phyloP scores from a whole-genome alignment of 805 yeast genomes.

The Yamadazyma paraphyllophila region DNA sequence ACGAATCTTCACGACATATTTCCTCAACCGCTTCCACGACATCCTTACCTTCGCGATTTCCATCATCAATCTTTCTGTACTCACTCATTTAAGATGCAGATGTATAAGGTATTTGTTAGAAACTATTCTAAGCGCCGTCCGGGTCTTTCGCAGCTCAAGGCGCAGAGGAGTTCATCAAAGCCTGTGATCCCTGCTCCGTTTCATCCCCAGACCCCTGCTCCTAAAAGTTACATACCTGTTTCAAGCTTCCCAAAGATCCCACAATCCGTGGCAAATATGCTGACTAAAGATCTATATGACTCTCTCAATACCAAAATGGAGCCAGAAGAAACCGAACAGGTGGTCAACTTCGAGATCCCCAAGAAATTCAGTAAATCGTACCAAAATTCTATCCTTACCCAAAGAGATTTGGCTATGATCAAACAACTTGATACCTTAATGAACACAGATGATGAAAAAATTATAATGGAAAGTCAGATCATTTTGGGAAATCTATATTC shows the following conservation, averaged over 20 bases:
- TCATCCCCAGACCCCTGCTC: not conserved
- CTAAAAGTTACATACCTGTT: slow-evolving; percentile 23
- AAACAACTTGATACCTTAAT: slow-evolving; percentile 23
- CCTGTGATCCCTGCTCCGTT: not conserved
- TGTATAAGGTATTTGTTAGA: not conserved
- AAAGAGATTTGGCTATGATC: slow-evolving; percentile 24
- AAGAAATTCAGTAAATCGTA: slow-evolving; percentile 22
- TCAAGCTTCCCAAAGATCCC: slow-evolving; percentile 33
- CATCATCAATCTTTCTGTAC: not conserved
- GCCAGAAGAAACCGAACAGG: slow-evolving; percentile 6
- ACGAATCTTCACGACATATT: not conserved
- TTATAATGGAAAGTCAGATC: slow-evolving; percentile 21
- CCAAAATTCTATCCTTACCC: slow-evolving; percentile 19
- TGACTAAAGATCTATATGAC: slow-evolving; percentile 19
- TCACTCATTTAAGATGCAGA: not conserved
- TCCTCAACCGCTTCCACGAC: not conserved
- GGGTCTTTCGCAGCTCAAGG: slow-evolving; percentile 8
- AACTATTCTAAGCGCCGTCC: slow-evolving; percentile 8
- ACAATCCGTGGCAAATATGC: slow-evolving; percentile 14
- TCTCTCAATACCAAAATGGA: slow-evolving; percentile 2
- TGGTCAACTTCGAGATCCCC: slow-evolving; percentile 27
- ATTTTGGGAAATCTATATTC: slow-evolving; percentile 25
- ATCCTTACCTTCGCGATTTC: not conserved
- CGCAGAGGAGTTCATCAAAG: slow-evolving; percentile 4
- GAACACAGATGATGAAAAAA: slow-evolving; percentile 23